These are phyloP conservation scores for Aspergillus cristatus DNA, from an alignment of 495 filamentous ascomycete genomes.

Conservation along the genomic window DNA sequence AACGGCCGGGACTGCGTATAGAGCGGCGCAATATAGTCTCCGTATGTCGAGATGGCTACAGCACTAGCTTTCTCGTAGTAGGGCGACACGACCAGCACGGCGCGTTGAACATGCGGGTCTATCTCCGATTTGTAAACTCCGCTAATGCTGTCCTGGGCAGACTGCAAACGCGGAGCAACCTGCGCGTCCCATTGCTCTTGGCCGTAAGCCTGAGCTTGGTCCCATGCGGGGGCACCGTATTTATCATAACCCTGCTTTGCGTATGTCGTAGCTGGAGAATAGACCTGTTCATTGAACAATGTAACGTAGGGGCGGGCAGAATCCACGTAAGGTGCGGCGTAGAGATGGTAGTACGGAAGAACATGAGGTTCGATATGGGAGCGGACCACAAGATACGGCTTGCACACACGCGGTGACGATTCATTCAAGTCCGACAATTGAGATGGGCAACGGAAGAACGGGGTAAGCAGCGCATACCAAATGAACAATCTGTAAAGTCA, in stretches of 20 bases:
- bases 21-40: constrained; percentile 63
- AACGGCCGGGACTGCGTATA: constrained; percentile 67
- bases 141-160: constrained; percentile 47
- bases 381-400: constrained; percentile 65
- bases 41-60: constrained; percentile 55
- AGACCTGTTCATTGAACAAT: constrained; percentile 53
- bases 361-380: constrained; percentile 64
- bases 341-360: constrained; percentile 77
- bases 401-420: constrained; percentile 70
- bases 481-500: constrained; percentile 52
- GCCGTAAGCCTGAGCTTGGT: constrained; percentile 53
- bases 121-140: constrained; percentile 59
- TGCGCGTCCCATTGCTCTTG: constrained; percentile 67
- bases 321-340: constrained; percentile 77
- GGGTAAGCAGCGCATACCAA: constrained; percentile 78
- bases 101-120: constrained; percentile 63
- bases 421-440: constrained; percentile 54
- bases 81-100: constrained; percentile 47
- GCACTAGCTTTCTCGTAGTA: constrained; percentile 59
- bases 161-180: constrained; percentile 62
- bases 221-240: constrained; percentile 70
- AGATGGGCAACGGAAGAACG: constrained; percentile 75
- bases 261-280: constrained; percentile 55
- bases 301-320: constrained; percentile 64
- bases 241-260: constrained; percentile 53